Base-by-base conservation (phyloP, 129 eudicot genomes). In the Flaveria brownii region DNA sequence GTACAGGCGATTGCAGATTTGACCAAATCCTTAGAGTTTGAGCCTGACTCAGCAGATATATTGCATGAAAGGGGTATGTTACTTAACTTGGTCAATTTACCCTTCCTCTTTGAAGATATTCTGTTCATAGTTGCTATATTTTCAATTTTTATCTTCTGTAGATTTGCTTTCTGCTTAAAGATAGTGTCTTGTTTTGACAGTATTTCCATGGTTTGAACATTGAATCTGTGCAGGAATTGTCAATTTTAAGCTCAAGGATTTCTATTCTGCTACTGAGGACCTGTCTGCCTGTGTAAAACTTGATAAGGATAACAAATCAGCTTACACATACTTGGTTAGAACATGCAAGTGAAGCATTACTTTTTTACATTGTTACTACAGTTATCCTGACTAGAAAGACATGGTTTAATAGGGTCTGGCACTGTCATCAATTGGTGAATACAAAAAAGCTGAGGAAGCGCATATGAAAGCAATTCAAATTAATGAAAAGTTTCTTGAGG, bases 1-100 rank as follows among this genome's bases (percentile, higher is more conserved):
- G 25, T 43, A 36, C 96, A 94, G 99, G 99, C 99, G 6, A 91
- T 94, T 76, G 77, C 91, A 68, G 99, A 94, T 86, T 89, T 94
- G 94, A 89, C 99, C 41, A 91, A 89, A 82, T 93, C 97, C 49
- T 73, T 94, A 77, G 97, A 94, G 65, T 91, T 94, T 83, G 99
- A 94, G 79, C 96, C 96, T 69, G 82, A 91, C 55, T 87, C 92
- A 0, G 86, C 92, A 54, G 99, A 94, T 78, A 83, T 94, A 84
- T 85, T 91, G 80, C 99, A 94, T 86, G 99, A 94, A 89, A 91
- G 97, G 80, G 99, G 99, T 91, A 82, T 62, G 65, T 49, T 68
- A 43, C 52, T 72, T 69, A 39, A 68, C 60, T 55, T 71, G 28
- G 39, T 26, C 46, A 18, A 33, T 63, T 78, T 68, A 54, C 23